A percentile compares a stretch with the other conserved stretches of the same genome.
phyloP scores from a whole-genome alignment of 2,329 filamentous ascomycete species.

The Ciborinia camelliae region DNA sequence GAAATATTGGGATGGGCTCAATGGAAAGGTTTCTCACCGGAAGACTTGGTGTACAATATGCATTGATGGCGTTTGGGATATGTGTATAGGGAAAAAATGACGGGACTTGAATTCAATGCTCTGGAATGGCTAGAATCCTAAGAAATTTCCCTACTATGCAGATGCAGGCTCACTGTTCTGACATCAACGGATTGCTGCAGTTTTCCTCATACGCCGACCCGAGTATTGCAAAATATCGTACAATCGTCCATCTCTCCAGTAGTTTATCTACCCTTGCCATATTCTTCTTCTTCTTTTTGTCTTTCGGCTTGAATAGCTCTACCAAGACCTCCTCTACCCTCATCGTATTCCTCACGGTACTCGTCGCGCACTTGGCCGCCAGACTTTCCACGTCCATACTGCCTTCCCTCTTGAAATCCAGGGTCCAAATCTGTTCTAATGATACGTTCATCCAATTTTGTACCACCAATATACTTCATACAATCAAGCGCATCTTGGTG shows the following conservation, averaged over 20 bases:
- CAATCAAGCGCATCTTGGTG: conserved; percentile 97
- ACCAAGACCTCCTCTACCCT: conserved; percentile 86
- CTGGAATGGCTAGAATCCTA: conserved; percentile 25
- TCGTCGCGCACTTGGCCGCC: conserved; percentile 97
- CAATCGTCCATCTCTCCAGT: conserved; percentile 22
- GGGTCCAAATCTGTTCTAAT: conserved; percentile 95
- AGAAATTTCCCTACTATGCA: conserved; percentile 9
- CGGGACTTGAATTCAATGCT: conserved; percentile 9
- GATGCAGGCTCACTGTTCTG: conserved; percentile 12
- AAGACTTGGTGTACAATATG: conserved; percentile 25
- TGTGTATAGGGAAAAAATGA: conserved; percentile 26
- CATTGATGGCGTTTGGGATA: conserved; percentile 33
- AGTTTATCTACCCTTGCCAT: conserved; percentile 52
- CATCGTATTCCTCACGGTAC: conserved; percentile 95
- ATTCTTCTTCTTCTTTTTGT: conserved; percentile 56
- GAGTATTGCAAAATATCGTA: conserved; percentile 5
- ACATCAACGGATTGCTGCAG: conserved; percentile 13
- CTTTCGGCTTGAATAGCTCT: conserved; percentile 68
- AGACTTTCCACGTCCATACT: conserved; percentile 93
- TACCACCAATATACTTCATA: conserved; percentile 97
- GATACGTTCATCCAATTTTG: conserved; percentile 94
- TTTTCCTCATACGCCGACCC: conserved; percentile 15
- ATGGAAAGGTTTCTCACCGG: conserved; percentile 28
- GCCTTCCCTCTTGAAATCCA: conserved; percentile 90
- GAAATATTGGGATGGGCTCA: conserved; percentile 4